Evolutionary conservation across 2,329 filamentous ascomycete species (phyloP), one percentile per base, ranked within the genome.

Genomic region (Clonostachys rhizophaga): DNA sequence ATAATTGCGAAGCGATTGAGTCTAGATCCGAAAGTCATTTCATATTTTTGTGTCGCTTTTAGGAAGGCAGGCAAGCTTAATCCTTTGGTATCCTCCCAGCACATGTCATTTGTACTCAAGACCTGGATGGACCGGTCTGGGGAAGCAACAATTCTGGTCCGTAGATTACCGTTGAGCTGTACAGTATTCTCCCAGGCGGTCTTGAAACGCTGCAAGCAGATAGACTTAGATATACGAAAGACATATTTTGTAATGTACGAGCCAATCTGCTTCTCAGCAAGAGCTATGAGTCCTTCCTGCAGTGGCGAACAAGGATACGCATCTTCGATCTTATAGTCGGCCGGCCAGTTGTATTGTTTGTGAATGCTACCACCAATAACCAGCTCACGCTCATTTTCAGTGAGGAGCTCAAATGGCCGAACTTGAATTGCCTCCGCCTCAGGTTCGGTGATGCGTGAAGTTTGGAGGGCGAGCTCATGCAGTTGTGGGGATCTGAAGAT

Each of bases 251-350:
- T 42, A 7, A 56, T 48, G 45, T 59, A 58, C 12, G 50, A 50
- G 2, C 56, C 55, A 0, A 51, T 49, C 6, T 42, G 20, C 30
- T 58, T 57, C 37, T 51, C 54, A 5, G 65, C 58, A 3, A 67
- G 53, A 1, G 63, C 60, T 30, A 70, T 55, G 4, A 70, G 57
- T 4, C 62, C 64, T 49, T 65, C 64, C 44, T 70, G 67, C 5
- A 69, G 52, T 6, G 61, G 55, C 17, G 64, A 62, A 54, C 63
- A 66, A 10, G 66, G 68, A 43, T 65, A 70, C 3, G 63, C 50
- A 47, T 71, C 64, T 34, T 61, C 44, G 24, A 63, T 48, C 13
- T 47, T 14, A 17, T 50, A n/a, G 14, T 14, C 14, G 14, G 11
- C 14, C 14, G 10, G 51, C 43, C 1, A 54, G 42, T 7, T 18